Percentiles rank a stretch among this genome's conserved stretches.
Conservation (phyloP, 306 rosid genomes). For the Alnus rubra region DNA sequence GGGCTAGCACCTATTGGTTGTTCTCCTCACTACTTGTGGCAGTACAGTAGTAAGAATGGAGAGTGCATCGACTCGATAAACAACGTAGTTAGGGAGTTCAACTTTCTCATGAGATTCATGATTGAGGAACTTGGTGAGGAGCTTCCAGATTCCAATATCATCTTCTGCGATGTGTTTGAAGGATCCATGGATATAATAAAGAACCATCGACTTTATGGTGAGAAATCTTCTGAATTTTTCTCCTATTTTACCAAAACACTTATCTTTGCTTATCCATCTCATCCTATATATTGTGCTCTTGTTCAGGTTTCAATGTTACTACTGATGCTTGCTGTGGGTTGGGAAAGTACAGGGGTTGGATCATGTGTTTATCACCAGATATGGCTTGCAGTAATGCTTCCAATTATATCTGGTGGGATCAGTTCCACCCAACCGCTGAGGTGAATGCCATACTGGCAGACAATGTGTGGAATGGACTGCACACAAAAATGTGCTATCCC, state of each 20-base stretch:
- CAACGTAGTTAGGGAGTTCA: slow-evolving; percentile 77
- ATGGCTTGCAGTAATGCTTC: slow-evolving; percentile 88
- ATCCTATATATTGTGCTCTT: slow-evolving; percentile 25
- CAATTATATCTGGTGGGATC: slow-evolving; percentile 90
- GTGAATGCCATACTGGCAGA: slow-evolving; percentile 84
- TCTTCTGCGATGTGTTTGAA: slow-evolving; percentile 71
- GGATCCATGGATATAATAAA: slow-evolving; percentile 79
- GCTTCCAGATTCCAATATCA: slow-evolving; percentile 56
- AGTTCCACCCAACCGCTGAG: slow-evolving; percentile 88
- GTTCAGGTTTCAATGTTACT: slow-evolving; percentile 71
- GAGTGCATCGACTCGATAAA: slow-evolving; percentile 74
- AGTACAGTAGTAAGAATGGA: slow-evolving; percentile 54
- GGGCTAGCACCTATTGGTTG: slow-evolving; percentile 95
- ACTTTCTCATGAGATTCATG: slow-evolving; percentile 74
- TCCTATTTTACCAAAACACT: slow-evolving; percentile 10
- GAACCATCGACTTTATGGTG: slow-evolving; percentile 67
- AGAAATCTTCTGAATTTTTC: slow-evolving; percentile 7
- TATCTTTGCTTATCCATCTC: slow-evolving; percentile 5
- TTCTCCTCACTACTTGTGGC: slow-evolving; percentile 79
- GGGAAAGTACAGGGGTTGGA: slow-evolving; percentile 82
- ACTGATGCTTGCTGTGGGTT: slow-evolving; percentile 85
- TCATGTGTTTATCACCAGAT: slow-evolving; percentile 69
- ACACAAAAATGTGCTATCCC: slow-evolving; percentile 73
- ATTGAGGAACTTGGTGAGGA: slow-evolving; percentile 54
- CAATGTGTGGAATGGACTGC: slow-evolving; percentile 74